A percentile compares a stretch with the other conserved stretches of the same genome.
phyloP scores from a whole-genome alignment of 2,329 filamentous ascomycete species.

The Sporothrix pseudoabietina region DNA sequence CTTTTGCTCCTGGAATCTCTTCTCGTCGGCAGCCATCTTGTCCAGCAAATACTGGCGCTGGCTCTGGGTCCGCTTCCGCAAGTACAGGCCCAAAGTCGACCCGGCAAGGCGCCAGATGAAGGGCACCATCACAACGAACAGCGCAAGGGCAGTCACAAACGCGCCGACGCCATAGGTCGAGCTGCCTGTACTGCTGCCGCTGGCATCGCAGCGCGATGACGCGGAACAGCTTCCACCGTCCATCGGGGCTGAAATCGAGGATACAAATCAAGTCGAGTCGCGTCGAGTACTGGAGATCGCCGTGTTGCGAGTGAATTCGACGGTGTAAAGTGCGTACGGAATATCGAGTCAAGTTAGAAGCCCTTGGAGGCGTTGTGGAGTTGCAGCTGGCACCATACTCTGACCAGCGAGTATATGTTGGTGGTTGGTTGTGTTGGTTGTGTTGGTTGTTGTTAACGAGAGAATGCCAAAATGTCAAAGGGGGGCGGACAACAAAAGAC shows the following conservation, averaged over 20 bases:
- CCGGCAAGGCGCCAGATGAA: slow-evolving; percentile 47
- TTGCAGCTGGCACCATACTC: slow-evolving; percentile 18
- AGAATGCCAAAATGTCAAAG: neutral
- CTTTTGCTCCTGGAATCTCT: slow-evolving; percentile 42
- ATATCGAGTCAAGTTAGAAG: neutral
- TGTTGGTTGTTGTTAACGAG: neutral
- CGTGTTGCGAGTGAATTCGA: neutral
- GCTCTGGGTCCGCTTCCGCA: slow-evolving; percentile 65
- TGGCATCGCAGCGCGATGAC: slow-evolving; percentile 16
- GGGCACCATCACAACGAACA: slow-evolving; percentile 43
- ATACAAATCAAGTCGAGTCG: neutral
- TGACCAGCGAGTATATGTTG: neutral
- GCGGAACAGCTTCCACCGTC: slow-evolving; percentile 9
- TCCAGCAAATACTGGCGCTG: slow-evolving; percentile 61
- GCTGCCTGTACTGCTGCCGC: slow-evolving; percentile 7
- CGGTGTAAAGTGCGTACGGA: too few relatives aligned
- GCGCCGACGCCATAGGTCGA: slow-evolving; percentile 5
- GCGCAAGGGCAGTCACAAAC: slow-evolving; percentile 32
- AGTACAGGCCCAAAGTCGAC: slow-evolving; percentile 58
- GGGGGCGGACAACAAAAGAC: neutral
- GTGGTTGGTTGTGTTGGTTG: neutral
- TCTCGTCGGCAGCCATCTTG: slow-evolving; percentile 52
- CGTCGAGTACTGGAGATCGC: neutral
- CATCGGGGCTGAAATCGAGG: neutral
- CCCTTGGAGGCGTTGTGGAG: slow-evolving; percentile 22